Conservation (phyloP, 371 early-diverging fungal species). For the Encephalitozoon cuniculi region DNA sequence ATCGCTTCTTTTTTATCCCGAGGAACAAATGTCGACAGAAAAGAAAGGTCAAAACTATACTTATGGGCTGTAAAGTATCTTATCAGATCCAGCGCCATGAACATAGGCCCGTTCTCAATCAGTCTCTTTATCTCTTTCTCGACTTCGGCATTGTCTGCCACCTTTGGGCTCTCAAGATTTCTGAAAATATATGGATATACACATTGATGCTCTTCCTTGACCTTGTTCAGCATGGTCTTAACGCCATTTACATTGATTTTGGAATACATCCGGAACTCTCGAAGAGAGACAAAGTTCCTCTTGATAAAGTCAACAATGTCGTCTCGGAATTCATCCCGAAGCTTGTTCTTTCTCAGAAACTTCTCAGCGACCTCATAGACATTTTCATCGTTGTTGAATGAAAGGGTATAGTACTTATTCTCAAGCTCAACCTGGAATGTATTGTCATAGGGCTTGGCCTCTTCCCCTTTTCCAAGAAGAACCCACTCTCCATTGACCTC, state of each 20-base stretch:
- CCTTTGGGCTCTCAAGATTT: neutral
- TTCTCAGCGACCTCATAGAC: slow-evolving; percentile 49
- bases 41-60: slow-evolving; percentile 47
- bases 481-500: slow-evolving; percentile 46
- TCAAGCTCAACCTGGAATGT: slow-evolving; percentile 56
- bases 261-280: slow-evolving; percentile 38
- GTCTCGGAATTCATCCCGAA: slow-evolving; percentile 37
- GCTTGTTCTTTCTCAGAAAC: slow-evolving; percentile 47
- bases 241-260: slow-evolving; percentile 50
- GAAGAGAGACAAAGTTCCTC: slow-evolving; percentile 47
- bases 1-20: slow-evolving; percentile 46
- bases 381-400: slow-evolving; percentile 58
- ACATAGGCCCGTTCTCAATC: slow-evolving; percentile 15
- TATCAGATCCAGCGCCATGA: slow-evolving; percentile 53
- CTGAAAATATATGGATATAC: slow-evolving; percentile 4
- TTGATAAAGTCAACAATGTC: slow-evolving; percentile 59
- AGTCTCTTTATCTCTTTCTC: slow-evolving; percentile 30
- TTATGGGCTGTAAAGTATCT: slow-evolving; percentile 49
- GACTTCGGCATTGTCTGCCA: neutral
- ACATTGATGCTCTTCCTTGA: neutral
- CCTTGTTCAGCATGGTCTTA: slow-evolving; percentile 32
- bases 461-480: slow-evolving; percentile 47
- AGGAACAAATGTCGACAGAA: slow-evolving; percentile 36
- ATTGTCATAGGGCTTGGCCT: slow-evolving; percentile 40
- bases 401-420: slow-evolving; percentile 38